phyloP scores from a whole-genome alignment of 768 basidiomycete species.

The Auricularia auricula-judae region DNA sequence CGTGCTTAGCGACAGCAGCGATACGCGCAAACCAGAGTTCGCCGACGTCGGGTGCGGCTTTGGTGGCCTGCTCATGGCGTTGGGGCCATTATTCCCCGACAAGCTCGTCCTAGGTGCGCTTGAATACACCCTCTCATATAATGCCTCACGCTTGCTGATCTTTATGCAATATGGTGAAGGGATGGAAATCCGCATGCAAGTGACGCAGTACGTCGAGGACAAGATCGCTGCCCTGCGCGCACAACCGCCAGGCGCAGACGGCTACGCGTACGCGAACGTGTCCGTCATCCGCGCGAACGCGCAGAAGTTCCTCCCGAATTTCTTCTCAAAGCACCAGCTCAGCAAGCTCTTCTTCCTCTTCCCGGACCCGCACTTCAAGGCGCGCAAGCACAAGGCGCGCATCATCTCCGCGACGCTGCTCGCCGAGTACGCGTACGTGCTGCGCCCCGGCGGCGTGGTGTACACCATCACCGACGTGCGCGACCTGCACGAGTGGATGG shows the following conservation, averaged over 20 bases:
- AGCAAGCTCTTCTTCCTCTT: conserved; percentile 95
- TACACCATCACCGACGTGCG: conserved; percentile 97
- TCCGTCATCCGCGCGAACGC: conserved; percentile 92
- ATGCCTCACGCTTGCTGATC: neutral
- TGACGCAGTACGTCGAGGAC: conserved; percentile 92
- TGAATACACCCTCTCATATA: neutral
- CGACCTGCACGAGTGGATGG: conserved; percentile 95
- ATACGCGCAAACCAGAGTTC: conserved; percentile 62
- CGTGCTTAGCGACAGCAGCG: conserved; percentile 30
- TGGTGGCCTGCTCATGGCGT: conserved; percentile 80
- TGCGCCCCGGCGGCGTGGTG: conserved; percentile 86
- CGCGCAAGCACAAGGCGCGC: conserved; percentile 95
- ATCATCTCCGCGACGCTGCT: conserved; percentile 97
- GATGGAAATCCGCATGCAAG: conserved; percentile 94
- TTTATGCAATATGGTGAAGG: conserved; percentile 34
- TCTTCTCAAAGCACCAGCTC: conserved; percentile 82
- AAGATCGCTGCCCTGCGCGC: conserved; percentile 83
- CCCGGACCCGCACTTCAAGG: conserved; percentile 98
- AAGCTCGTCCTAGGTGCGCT: conserved; percentile 82
- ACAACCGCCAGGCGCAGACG: conserved; percentile 19
- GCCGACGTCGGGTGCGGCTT: conserved; percentile 98
- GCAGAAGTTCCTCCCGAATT: conserved; percentile 98
- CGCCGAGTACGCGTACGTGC: conserved; percentile 92
- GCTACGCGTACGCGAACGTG: conserved; percentile 64
- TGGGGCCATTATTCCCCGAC: conserved; percentile 86